Conservation (phyloP, 352 stramenopile genomes). For the Globisporangium echinulatum region DNA sequence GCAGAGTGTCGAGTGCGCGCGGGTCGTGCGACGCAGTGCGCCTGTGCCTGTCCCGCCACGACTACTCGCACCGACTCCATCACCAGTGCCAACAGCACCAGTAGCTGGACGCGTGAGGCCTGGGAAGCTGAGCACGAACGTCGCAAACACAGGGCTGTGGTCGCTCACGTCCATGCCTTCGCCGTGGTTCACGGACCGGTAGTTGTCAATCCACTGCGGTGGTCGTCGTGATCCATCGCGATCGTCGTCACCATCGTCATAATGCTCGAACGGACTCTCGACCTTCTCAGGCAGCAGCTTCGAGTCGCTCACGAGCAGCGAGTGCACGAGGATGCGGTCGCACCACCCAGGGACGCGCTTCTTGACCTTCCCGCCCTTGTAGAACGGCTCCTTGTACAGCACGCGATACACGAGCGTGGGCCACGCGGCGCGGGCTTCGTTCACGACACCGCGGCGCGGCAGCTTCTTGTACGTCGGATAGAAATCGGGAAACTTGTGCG, state of each 20-base stretch:
- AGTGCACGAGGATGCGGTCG: slow-evolving; percentile 84
- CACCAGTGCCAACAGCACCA: background rate
- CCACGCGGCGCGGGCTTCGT: slow-evolving; percentile 61
- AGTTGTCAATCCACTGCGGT: slow-evolving; percentile 60
- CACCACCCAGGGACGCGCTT: slow-evolving; percentile 84
- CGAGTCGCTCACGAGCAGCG: slow-evolving; percentile 69
- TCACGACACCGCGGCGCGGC: slow-evolving; percentile 56
- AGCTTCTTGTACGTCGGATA: slow-evolving; percentile 90
- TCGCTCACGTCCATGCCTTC: slow-evolving; percentile 80
- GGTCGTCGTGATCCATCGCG: slow-evolving; percentile 1
- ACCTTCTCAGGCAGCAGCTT: slow-evolving; percentile 78
- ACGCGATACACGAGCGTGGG: slow-evolving; percentile 68
- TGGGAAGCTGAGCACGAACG: slow-evolving; percentile 71
- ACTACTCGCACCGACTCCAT: background rate
- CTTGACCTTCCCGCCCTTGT: slow-evolving; percentile 87
- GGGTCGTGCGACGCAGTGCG: slow-evolving; percentile 22
- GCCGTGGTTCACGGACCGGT: slow-evolving; percentile 76
- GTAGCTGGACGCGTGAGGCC: slow-evolving; percentile 21
- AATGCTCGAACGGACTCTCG: slow-evolving; percentile 32
- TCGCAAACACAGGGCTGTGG: slow-evolving; percentile 73
- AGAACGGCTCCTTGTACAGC: slow-evolving; percentile 86
- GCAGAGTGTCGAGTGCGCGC: slow-evolving; percentile 40
- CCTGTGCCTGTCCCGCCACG: background rate
- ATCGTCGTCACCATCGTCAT: slow-evolving; percentile 2
- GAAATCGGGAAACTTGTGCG: slow-evolving; percentile 81